A percentile compares a stretch with the other conserved stretches of the same genome.
Conservation (phyloP, 805 yeast genomes). For the Saturnispora saitoi region DNA sequence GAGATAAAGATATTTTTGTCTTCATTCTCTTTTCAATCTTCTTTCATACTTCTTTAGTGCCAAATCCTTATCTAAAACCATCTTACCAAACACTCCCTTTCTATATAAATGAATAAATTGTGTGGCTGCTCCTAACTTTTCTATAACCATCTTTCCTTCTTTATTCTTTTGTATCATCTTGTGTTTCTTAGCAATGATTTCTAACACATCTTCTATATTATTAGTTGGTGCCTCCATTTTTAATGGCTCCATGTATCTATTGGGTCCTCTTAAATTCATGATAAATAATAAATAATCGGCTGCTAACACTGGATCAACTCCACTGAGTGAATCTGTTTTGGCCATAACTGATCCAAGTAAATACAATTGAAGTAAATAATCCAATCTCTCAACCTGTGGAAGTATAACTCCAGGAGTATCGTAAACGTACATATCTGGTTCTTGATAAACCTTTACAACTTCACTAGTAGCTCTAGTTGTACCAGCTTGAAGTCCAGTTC, state of each 20-base stretch:
- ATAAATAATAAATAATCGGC: conserved; percentile 78
- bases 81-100: conserved; percentile 39
- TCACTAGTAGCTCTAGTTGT: conserved; percentile 77
- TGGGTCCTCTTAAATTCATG: conserved; percentile 51
- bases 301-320: conserved; percentile 70
- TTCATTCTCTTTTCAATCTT: conserved; percentile 8
- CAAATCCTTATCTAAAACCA: conserved; percentile 23
- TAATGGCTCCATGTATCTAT: conserved; percentile 3
- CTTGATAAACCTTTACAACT: conserved; percentile 50
- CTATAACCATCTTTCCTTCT: conserved; percentile 30
- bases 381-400: conserved; percentile 57
- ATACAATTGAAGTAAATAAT: conserved; percentile 67
- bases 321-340: conserved; percentile 27
- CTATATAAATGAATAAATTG: conserved; percentile 56
- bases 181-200: conserved; percentile 36
- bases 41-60: conserved; percentile 6
- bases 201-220: conserved; percentile 49
- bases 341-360: conserved; percentile 69
- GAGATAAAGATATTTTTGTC: background rate
- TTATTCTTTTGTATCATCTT: conserved; percentile 12
- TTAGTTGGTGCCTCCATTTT: conserved; percentile 58
- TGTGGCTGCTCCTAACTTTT: conserved; percentile 53
- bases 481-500: conserved; percentile 84
- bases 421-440: conserved; percentile 60
- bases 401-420: conserved; percentile 93